Percentiles rank a stretch among this genome's conserved stretches.
Conservation (phyloP, 331 rosid species). For the Saraca asoca region DNA sequence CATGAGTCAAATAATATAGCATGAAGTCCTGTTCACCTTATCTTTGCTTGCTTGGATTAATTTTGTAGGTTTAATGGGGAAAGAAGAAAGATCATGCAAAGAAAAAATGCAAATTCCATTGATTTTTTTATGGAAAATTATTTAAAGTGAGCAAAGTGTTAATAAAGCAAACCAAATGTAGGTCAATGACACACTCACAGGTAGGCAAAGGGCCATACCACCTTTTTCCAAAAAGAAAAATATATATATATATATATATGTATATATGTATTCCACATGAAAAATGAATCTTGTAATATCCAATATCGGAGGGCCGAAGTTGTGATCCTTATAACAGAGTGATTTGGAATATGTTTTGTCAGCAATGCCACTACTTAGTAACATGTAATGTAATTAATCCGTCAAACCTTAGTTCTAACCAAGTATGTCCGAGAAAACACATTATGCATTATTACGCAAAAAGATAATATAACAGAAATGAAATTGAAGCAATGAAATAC, state of each 20-base stretch:
- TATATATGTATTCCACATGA: constrained; percentile 6
- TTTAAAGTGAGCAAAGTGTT: too few relatives aligned
- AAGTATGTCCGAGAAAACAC: not conserved
- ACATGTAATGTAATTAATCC: not conserved
- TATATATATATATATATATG: not conserved
- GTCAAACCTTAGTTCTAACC: not conserved
- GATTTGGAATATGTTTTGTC: not conserved
- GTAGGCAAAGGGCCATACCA: too few relatives aligned
- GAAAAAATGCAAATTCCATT: too few relatives aligned
- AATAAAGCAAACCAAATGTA: too few relatives aligned
- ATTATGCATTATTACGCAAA: not conserved
- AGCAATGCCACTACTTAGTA: not conserved
- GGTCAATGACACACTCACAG: too few relatives aligned
- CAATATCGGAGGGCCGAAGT: not conserved
- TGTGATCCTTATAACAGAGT: not conserved
- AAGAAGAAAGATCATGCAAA: too few relatives aligned
- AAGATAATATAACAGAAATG: not conserved
- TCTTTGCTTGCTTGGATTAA: too few relatives aligned
- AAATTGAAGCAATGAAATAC: constrained; percentile 18
- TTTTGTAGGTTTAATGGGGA: too few relatives aligned
- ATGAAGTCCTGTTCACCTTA: too few relatives aligned
- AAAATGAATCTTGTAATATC: not conserved
- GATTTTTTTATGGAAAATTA: too few relatives aligned
- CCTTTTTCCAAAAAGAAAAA: not conserved
- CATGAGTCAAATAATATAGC: too few relatives aligned